Conservation (phyloP, 331 rosid species). For the Quercus lobata region DNA sequence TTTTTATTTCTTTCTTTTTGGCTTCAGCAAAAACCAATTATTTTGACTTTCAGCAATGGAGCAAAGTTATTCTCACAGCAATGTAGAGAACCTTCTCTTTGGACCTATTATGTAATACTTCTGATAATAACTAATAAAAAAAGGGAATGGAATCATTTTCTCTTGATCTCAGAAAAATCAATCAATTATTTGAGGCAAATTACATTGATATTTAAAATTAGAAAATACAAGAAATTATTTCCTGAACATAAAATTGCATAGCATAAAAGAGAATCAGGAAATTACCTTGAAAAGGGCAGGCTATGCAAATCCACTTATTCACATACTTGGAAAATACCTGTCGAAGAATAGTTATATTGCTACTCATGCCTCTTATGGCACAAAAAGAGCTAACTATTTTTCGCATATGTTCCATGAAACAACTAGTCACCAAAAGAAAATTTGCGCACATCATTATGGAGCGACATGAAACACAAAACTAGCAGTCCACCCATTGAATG, state of each 20-base stretch:
- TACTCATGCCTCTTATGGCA: conserved; percentile 6
- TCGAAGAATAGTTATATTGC: conserved; percentile 29
- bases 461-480: conserved; percentile 67
- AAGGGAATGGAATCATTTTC: background rate
- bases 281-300: conserved; percentile 88
- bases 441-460: conserved; percentile 63
- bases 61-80: background rate
- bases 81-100: background rate
- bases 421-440: conserved; percentile 25
- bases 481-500: conserved; percentile 97
- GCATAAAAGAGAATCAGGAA: background rate
- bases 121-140: background rate
- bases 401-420: conserved; percentile 17
- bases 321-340: conserved; percentile 84
- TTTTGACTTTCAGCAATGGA: background rate
- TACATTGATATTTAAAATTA: background rate
- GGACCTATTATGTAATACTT: background rate
- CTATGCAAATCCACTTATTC: conserved; percentile 81
- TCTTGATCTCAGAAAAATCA: background rate
- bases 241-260: background rate
- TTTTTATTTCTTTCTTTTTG: background rate
- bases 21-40: background rate
- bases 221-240: too few relatives aligned
- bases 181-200: background rate
- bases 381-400: background rate